Evolutionary conservation across 257 asterid species (phyloP).

Genomic region (Thymus mandschuricus): DNA sequence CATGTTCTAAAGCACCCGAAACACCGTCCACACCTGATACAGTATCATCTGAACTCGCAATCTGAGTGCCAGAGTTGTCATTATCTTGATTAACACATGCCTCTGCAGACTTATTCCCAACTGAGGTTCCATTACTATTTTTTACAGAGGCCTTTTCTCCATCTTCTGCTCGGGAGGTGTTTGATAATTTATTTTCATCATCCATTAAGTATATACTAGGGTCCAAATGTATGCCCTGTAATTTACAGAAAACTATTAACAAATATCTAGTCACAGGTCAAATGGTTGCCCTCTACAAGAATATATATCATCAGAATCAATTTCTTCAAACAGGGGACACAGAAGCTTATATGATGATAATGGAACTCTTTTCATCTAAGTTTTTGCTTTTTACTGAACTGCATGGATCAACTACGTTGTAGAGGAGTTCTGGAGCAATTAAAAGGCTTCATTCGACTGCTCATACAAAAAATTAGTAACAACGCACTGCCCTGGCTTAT

Average conservation of each 20-base stretch:
- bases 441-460: no score
- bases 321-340: background rate
- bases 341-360: background rate
- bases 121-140: constrained; percentile 46
- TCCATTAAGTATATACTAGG: constrained; percentile 97
- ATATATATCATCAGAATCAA: constrained; percentile 1
- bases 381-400: no score
- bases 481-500: no score
- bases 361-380: background rate
- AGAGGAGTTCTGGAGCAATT: no score
- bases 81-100: constrained; percentile 37
- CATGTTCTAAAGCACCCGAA: constrained; percentile 53
- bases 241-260: constrained; percentile 26
- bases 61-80: constrained; percentile 32
- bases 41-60: constrained; percentile 36
- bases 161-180: constrained; percentile 48
- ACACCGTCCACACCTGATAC: constrained; percentile 48
- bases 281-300: constrained; percentile 16
- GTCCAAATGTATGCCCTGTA: constrained; percentile 98
- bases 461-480: no score
- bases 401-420: background rate
- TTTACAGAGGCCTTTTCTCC: constrained; percentile 47
- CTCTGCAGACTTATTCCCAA: constrained; percentile 37
- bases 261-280: background rate
- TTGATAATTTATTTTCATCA: constrained; percentile 69